Percentiles rank a stretch among this genome's conserved stretches.
Evolutionary conservation across 768 basidiomycete genomes (phyloP).

Genomic region (Strobilomyces echinocephalus): DNA sequence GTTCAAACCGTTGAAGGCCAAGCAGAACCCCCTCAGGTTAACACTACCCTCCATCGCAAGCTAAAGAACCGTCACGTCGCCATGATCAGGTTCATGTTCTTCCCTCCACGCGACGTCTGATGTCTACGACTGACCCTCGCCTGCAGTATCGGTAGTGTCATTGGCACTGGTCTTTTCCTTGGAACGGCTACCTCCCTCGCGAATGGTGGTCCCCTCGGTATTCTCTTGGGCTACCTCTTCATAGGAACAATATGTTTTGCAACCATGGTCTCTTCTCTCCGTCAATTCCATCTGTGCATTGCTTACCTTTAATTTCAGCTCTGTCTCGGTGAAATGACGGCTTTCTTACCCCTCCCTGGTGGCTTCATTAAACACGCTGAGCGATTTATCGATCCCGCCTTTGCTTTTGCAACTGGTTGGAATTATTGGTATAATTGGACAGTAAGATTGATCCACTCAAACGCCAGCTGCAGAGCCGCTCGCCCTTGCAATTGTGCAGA

Average conservation of each 20-base stretch:
- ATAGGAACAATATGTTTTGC: conserved; percentile 36
- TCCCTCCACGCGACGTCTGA: not conserved
- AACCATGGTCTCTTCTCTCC: conserved; percentile 30
- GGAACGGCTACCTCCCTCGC: conserved; percentile 32
- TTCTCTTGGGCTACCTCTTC: conserved; percentile 40
- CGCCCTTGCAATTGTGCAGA: conserved; percentile 10
- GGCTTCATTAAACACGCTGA: too few species aligned
- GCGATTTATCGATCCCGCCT: too few species aligned
- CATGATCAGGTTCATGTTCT: conserved; percentile 29
- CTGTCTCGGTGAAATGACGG: conserved; percentile 42
- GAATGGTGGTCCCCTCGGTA: conserved; percentile 44
- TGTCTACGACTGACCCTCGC: not conserved
- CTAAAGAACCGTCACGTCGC: conserved; percentile 33
- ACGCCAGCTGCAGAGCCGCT: not conserved
- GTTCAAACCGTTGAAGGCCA: conserved; percentile 9
- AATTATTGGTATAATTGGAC: too few species aligned
- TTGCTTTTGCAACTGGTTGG: too few species aligned
- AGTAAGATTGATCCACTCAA: conserved; percentile 17
- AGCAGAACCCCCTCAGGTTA: not conserved
- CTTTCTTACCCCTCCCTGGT: conserved; percentile 20
- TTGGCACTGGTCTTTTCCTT: conserved; percentile 39
- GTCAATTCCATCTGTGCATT: not conserved
- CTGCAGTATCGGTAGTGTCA: conserved; percentile 34
- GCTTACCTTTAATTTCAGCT: conserved; percentile 15
- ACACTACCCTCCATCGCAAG: conserved; percentile 22